Conservation (phyloP, 2,329 filamentous ascomycete genomes). For the Fusarium gaditjirri region DNA sequence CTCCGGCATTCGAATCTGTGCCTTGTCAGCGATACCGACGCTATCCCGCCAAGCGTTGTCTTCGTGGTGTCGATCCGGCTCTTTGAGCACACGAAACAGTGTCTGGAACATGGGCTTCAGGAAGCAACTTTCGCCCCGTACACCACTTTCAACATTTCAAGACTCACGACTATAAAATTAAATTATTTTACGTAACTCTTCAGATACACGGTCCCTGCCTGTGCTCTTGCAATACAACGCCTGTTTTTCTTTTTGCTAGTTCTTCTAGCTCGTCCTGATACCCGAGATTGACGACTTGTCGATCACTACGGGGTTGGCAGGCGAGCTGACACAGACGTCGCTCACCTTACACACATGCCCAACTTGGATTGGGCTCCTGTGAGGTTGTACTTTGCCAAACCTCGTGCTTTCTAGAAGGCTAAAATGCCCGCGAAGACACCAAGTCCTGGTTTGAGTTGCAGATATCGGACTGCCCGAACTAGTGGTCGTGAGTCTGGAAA, state of each 20-base stretch:
- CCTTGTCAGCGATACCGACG: conserved; percentile 30
- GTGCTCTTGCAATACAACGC: conserved; percentile 7
- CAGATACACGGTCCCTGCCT: conserved; percentile 1
- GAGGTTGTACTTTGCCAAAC: conserved; percentile 13
- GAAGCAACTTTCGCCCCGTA: not conserved
- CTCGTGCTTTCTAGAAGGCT: conserved; percentile 39
- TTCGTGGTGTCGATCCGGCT: conserved; percentile 32
- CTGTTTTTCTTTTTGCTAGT: conserved; percentile 20
- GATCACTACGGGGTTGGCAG: conserved; percentile 40
- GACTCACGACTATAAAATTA: not conserved
- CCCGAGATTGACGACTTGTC: conserved; percentile 46
- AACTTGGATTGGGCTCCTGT: conserved; percentile 27
- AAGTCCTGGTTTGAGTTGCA: conserved; percentile 25
- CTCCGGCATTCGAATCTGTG: conserved; percentile 31
- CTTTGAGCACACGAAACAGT: not conserved
- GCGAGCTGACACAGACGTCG: conserved; percentile 27
- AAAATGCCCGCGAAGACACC: conserved; percentile 10
- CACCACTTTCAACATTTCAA: not conserved
- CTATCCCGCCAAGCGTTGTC: conserved; percentile 31
- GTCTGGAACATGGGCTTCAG: not conserved
- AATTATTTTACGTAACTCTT: conserved; percentile 18
- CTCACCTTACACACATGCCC: conserved; percentile 33
- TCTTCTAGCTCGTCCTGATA: conserved; percentile 39
- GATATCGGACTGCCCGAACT: conserved; percentile 24
- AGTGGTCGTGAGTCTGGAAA: conserved; percentile 13